Evolutionary conservation across 805 yeast species (phyloP).

Genomic region (Saturnispora zaruensis): DNA sequence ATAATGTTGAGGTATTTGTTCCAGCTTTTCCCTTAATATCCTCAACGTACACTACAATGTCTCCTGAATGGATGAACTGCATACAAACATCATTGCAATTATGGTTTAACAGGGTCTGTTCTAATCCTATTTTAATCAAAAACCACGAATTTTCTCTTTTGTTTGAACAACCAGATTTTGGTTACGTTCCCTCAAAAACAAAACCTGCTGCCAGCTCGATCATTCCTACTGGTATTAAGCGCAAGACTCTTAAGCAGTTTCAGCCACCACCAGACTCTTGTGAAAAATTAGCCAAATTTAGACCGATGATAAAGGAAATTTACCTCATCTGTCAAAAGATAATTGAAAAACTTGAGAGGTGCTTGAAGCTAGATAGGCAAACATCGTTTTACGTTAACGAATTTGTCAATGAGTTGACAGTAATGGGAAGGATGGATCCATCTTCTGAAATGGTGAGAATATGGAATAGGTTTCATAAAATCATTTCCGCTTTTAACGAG

Average conservation of each 20-base stretch:
- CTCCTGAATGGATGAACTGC: constrained; percentile 65
- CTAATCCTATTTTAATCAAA: constrained; percentile 70
- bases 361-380: constrained; percentile 51
- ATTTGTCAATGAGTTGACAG: constrained; percentile 33
- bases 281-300: constrained; percentile 67
- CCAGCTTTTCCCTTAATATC: constrained; percentile 75
- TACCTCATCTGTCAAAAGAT: constrained; percentile 54
- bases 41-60: constrained; percentile 75
- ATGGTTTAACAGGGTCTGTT: constrained; percentile 73
- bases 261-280: constrained; percentile 88
- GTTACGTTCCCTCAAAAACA: constrained; percentile 33
- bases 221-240: constrained; percentile 74
- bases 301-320: constrained; percentile 77
- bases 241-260: constrained; percentile 86
- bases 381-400: constrained; percentile 39
- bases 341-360: constrained; percentile 41
- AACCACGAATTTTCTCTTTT: constrained; percentile 86
- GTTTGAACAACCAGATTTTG: constrained; percentile 31
- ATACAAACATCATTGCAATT: constrained; percentile 56
- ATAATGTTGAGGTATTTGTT: constrained; percentile 86
- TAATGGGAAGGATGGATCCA: constrained; percentile 35
- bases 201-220: constrained; percentile 32
- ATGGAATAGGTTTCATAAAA: constrained; percentile 73
- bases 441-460: constrained; percentile 63
- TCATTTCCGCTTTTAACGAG: constrained; percentile 65